Evolutionary conservation across 345 rosid genomes (phyloP).

Genomic region (Aquilaria malaccensis): DNA sequence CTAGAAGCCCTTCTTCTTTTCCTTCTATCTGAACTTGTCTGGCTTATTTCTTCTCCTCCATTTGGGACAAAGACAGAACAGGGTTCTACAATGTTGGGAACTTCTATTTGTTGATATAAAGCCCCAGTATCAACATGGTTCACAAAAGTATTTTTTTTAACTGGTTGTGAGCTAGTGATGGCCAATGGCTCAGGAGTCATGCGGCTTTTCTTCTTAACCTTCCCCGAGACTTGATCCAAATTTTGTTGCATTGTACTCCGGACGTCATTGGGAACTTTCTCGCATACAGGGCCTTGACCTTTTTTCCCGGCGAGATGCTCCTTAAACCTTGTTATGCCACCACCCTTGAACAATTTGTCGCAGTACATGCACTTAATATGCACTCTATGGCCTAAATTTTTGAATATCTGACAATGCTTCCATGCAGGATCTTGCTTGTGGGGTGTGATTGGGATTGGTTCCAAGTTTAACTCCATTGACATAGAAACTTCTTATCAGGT

Average conservation of each 20-base stretch:
- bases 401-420: slow-evolving; percentile 72
- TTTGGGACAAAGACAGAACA: slow-evolving; percentile 12
- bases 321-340: slow-evolving; percentile 82
- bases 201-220: slow-evolving; percentile 50
- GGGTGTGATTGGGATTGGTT: slow-evolving; percentile 47
- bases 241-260: slow-evolving; percentile 46
- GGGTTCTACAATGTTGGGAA: slow-evolving; percentile 13
- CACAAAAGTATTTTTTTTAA: slow-evolving; percentile 5
- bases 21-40: slow-evolving; percentile 31
- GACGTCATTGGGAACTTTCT: slow-evolving; percentile 51
- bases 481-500: too few relatives aligned
- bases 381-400: slow-evolving; percentile 45
- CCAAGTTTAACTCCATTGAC: slow-evolving; percentile 37
- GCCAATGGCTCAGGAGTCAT: slow-evolving; percentile 32
- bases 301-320: slow-evolving; percentile 82
- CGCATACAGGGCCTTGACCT: slow-evolving; percentile 69
- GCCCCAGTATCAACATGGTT: slow-evolving; percentile 26
- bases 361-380: slow-evolving; percentile 81
- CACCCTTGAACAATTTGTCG: slow-evolving; percentile 69
- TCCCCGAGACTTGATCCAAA: slow-evolving; percentile 52
- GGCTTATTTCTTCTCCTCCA: slow-evolving; percentile 24
- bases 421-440: slow-evolving; percentile 84
- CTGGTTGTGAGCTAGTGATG: too few relatives aligned
- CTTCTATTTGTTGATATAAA: slow-evolving; percentile 13
- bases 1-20: slow-evolving; percentile 29